phyloP scores from a whole-genome alignment of 2,329 filamentous ascomycete species.

The Didymella sp. region DNA sequence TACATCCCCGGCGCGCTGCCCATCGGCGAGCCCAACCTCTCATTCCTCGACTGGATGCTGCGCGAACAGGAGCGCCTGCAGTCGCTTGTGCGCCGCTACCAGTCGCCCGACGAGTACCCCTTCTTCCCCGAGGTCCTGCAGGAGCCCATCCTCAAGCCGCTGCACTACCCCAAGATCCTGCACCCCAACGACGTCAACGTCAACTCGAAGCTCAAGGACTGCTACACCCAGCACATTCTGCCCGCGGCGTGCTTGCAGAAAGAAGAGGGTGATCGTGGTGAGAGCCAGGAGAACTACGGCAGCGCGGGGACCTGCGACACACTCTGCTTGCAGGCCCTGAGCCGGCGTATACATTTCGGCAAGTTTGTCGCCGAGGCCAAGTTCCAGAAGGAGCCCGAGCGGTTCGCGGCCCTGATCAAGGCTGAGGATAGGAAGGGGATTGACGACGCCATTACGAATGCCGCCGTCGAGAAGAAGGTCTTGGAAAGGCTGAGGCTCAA shows the following conservation, averaged over 20 bases:
- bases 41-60: constrained; percentile 94
- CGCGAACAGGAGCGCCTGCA: constrained; percentile 89
- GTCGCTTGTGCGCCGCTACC: constrained; percentile 90
- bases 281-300: constrained; percentile 93
- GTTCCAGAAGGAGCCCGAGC: constrained; percentile 81
- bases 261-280: constrained; percentile 79
- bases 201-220: constrained; percentile 83
- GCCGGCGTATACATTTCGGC: constrained; percentile 91
- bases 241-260: constrained; percentile 82
- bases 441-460: constrained; percentile 87
- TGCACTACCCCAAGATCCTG: constrained; percentile 87
- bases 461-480: constrained; percentile 87
- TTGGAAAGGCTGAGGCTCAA: constrained; percentile 86
- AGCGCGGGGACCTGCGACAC: constrained; percentile 92
- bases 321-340: constrained; percentile 85
- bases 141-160: constrained; percentile 81
- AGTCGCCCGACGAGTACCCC: constrained; percentile 95
- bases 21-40: constrained; percentile 75
- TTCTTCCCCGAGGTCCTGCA: constrained; percentile 89
- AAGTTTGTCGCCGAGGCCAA: constrained; percentile 98
- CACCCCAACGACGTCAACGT: constrained; percentile 90
- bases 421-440: constrained; percentile 81
- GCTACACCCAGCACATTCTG: constrained; percentile 83
- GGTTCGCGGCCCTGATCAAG: constrained; percentile 82
- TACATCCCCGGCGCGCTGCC: constrained; percentile 81